Evolutionary conservation across 345 rosid genomes (phyloP), one percentile per base, ranked within the genome.

Genomic region (Eucalyptus virginea): DNA sequence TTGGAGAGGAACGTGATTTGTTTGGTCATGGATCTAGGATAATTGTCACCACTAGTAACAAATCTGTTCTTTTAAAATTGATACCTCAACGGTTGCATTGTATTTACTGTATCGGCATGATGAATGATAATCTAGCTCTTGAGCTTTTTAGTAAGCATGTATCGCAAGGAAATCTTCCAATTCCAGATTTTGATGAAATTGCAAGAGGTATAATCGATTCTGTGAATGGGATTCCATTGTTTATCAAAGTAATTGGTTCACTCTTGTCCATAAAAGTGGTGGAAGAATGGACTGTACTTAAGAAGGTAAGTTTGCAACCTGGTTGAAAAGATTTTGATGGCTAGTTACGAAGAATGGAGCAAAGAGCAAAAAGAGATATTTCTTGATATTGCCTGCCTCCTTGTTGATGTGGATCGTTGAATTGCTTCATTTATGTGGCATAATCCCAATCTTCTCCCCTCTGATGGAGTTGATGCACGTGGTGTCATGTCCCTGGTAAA

Each of bases 351-450:
- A 65, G 77, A 65, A 65, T 65, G 17, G 77, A 65, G 77, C 37
- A 65, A 65, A n/a, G 11, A 65, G 77, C 40, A n/a, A n/a, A 65
- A 2, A 65, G 21, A 65, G 40, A 65, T 65, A 65, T 65, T 65
- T 65, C 77, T 65, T n/a, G 77, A 65, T 65, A 65, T 65, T 65
- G 40, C 9, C 1, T 18, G 23, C 4, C 4, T 51, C 54, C 54
- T 0, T 50, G 21, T 1, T 51, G 54, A 51, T 0, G 23, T 51
- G 54, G 2, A 51, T 51, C 2, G 54, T 51, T 0, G 2, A 51
- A 51, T 51, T 51, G 54, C 54, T 51, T 51, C 54, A 17, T 51
- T 51, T 51, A 17, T 18, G 54, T 51, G 54, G 23, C 54, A 51
- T 51, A 51, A 18, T 51, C 54, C 54, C 2, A 34, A 14, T n/a